A percentile compares a stretch with the other conserved stretches of the same genome.
Conservation (phyloP, 768 basidiomycete species). For the Lenzites betulinus region DNA sequence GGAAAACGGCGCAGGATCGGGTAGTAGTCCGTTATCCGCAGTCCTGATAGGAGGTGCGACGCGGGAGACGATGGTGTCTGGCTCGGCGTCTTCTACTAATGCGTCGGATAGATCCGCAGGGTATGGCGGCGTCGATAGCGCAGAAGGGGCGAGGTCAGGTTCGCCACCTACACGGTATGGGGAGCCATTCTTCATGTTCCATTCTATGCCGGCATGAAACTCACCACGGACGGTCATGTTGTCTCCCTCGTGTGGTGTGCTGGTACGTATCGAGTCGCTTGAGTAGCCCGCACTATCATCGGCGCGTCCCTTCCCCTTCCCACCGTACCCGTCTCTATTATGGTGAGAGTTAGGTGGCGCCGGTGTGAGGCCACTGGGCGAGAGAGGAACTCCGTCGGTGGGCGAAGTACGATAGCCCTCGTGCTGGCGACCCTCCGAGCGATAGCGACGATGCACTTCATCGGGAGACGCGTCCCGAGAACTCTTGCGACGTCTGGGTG, state of each 20-base stretch:
- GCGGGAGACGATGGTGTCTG: not conserved
- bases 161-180: not conserved
- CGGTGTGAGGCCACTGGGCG: not conserved
- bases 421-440: not conserved
- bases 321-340: not conserved
- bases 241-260: not conserved
- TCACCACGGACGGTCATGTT: conserved; percentile 1
- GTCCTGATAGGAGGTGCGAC: not conserved
- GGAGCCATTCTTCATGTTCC: not conserved
- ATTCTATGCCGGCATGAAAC: conserved; percentile 13
- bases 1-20: not conserved
- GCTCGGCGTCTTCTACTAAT: not conserved
- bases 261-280: not conserved
- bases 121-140: conserved; percentile 6
- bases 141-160: not conserved
- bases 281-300: conserved; percentile 11
- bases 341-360: conserved; percentile 2
- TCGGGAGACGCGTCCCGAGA: not conserved
- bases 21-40: not conserved
- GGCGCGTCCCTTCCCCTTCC: conserved; percentile 20
- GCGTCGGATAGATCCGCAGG: not conserved
- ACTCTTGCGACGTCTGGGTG: not conserved
- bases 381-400: not conserved
- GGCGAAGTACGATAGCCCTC: not conserved
- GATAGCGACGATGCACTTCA: not conserved